These are phyloP conservation scores for Aspergillus flavus DNA, from an alignment of 2,329 filamentous ascomycete genomes.

Conservation along the genomic window DNA sequence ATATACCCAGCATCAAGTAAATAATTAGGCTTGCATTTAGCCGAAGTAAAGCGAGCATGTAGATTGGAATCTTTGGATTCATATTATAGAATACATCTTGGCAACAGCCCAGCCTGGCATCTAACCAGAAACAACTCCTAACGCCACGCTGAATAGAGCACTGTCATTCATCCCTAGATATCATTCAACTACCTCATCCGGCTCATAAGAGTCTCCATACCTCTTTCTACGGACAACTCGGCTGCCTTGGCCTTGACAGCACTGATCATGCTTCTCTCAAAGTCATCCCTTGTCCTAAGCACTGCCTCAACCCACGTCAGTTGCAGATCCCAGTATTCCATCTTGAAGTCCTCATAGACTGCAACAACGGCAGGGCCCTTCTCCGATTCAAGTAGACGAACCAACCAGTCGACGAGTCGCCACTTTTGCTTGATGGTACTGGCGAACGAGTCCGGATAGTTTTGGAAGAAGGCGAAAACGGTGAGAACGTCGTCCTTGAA, in stretches of 20 bases:
- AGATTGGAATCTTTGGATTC: not conserved
- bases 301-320: conserved; percentile 96
- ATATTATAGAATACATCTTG: not conserved
- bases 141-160: conserved; percentile 23
- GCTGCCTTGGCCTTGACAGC: conserved; percentile 86
- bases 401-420: conserved; percentile 84
- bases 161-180: conserved; percentile 41
- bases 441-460: conserved; percentile 69
- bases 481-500: conserved; percentile 90
- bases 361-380: conserved; percentile 73
- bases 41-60: not conserved
- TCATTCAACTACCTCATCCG: conserved; percentile 64
- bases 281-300: conserved; percentile 83
- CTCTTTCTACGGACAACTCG: conserved; percentile 77
- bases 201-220: conserved; percentile 90
- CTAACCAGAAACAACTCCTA: conserved; percentile 15
- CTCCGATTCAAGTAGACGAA: conserved; percentile 72
- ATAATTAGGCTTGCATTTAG: not conserved
- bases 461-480: conserved; percentile 85
- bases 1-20: not conserved
- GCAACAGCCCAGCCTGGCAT: not conserved
- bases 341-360: conserved; percentile 82
- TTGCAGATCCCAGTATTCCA: conserved; percentile 88
- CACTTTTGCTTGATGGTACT: conserved; percentile 84
- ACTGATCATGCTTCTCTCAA: conserved; percentile 86